Evolutionary conservation across 371 early-diverging fungal species (phyloP).

Genomic region (Apophysomyces ossiformis): DNA sequence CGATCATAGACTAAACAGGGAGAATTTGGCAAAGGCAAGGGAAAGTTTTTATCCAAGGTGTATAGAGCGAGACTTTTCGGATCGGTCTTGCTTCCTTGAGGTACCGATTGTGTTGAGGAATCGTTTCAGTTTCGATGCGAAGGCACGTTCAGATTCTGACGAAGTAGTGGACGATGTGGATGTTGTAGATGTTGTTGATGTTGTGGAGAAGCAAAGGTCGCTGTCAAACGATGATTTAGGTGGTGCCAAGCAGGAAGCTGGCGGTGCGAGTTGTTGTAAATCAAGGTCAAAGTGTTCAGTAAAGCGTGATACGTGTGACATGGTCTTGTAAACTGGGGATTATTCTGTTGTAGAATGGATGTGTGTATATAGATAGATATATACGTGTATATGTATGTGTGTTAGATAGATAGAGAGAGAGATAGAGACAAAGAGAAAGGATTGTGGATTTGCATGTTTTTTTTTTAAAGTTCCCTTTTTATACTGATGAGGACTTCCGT

Average conservation of each 20-base stretch:
- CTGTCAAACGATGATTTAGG: background rate
- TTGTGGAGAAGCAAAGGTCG: background rate
- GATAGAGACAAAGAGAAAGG: background rate
- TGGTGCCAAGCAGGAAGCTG: background rate
- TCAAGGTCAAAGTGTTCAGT: constrained; percentile 5
- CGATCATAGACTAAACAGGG: background rate
- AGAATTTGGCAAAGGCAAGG: background rate
- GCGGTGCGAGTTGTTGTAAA: background rate
- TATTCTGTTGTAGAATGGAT: too few species aligned
- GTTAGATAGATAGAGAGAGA: background rate
- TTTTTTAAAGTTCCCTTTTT: background rate
- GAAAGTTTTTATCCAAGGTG: background rate
- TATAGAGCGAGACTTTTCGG: background rate
- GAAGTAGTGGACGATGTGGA: background rate
- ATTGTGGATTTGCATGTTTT: background rate
- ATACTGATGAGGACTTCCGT: background rate
- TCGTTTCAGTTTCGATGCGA: background rate
- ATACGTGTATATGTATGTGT: background rate
- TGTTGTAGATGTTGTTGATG: background rate
- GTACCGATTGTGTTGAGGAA: background rate
- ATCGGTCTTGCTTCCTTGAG: background rate
- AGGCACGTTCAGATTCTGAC: constrained; percentile 1
- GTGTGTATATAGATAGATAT: too few species aligned
- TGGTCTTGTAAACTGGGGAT: too few species aligned
- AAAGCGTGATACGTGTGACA: background rate